A percentile compares a stretch with the other conserved stretches of the same genome.
Evolutionary conservation across 345 rosid genomes (phyloP).

Genomic region (Gossypium stocksii): DNA sequence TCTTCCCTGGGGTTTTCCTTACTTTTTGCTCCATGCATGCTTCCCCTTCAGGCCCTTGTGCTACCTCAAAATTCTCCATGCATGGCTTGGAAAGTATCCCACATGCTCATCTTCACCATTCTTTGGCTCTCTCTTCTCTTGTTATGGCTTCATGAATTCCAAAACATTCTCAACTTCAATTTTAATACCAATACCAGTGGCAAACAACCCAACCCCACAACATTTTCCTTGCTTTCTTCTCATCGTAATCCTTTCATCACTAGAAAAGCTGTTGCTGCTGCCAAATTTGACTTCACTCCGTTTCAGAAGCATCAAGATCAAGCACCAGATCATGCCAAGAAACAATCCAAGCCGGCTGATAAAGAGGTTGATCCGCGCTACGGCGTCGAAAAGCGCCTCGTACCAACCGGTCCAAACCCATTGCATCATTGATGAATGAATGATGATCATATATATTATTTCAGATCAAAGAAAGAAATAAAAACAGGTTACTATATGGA

Average conservation of each 20-base stretch:
- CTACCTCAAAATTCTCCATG: slow-evolving; percentile 21
- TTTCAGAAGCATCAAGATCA: slow-evolving; percentile 30
- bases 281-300: slow-evolving; percentile 57
- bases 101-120: slow-evolving; percentile 26
- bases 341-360: slow-evolving; percentile 9
- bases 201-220: slow-evolving; percentile 8
- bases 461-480: background rate
- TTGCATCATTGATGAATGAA: slow-evolving; percentile 64
- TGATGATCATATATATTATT: background rate
- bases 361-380: slow-evolving; percentile 48
- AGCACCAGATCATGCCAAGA: background rate
- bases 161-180: slow-evolving; percentile 25
- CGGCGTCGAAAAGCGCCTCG: slow-evolving; percentile 80
- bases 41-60: slow-evolving; percentile 31
- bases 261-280: slow-evolving; percentile 45
- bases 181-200: background rate
- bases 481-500: slow-evolving; percentile 3
- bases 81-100: slow-evolving; percentile 47
- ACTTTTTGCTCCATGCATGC: slow-evolving; percentile 35
- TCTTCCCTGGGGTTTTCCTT: background rate
- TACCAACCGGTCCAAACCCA: slow-evolving; percentile 90
- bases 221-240: slow-evolving; percentile 12
- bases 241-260: slow-evolving; percentile 17
- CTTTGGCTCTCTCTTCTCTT: slow-evolving; percentile 59
- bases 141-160: slow-evolving; percentile 44